These are phyloP conservation scores for Plectranthus barbatus DNA, from an alignment of 257 asterid genomes.

Conservation along the genomic window DNA sequence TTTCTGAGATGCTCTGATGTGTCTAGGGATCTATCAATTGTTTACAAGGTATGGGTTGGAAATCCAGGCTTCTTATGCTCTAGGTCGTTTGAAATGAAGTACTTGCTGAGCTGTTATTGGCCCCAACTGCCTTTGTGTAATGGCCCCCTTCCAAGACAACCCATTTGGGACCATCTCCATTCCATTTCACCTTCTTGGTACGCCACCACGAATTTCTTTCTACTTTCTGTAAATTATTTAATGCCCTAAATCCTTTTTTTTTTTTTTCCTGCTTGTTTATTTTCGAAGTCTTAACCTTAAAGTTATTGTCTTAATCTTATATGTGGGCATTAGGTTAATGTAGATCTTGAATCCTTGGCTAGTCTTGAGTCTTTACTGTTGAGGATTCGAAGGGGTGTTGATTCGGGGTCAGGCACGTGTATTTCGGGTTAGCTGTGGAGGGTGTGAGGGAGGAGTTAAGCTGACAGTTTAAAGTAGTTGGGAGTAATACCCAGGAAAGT, in stretches of 20 bases:
- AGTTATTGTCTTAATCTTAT: background rate
- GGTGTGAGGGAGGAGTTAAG: conserved; percentile 4
- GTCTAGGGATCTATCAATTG: conserved; percentile 19
- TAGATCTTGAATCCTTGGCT: background rate
- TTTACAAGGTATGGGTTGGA: conserved; percentile 18
- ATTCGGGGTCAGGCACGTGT: background rate
- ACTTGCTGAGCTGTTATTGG: conserved; percentile 33
- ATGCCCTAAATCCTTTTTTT: background rate
- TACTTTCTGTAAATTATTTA: background rate
- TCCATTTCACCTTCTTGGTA: conserved; percentile 6
- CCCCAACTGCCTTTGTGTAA: conserved; percentile 23
- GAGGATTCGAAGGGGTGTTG: background rate
- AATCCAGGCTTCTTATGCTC: conserved; percentile 22
- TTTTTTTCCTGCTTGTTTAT: background rate
- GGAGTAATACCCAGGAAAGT: conserved; percentile 22
- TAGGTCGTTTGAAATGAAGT: conserved; percentile 17
- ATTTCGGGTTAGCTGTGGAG: background rate
- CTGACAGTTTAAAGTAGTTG: conserved; percentile 29
- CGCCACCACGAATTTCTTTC: background rate
- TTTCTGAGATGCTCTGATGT: conserved; percentile 25
- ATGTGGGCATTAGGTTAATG: background rate
- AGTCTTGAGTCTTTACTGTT: background rate
- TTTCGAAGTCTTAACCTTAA: background rate
- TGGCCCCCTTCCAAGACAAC: conserved; percentile 9
- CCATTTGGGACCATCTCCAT: conserved; percentile 13